A percentile compares a stretch with the other conserved stretches of the same genome.
Conservation (phyloP, 495 filamentous ascomycete genomes). For the Talaromyces thailandensis region DNA sequence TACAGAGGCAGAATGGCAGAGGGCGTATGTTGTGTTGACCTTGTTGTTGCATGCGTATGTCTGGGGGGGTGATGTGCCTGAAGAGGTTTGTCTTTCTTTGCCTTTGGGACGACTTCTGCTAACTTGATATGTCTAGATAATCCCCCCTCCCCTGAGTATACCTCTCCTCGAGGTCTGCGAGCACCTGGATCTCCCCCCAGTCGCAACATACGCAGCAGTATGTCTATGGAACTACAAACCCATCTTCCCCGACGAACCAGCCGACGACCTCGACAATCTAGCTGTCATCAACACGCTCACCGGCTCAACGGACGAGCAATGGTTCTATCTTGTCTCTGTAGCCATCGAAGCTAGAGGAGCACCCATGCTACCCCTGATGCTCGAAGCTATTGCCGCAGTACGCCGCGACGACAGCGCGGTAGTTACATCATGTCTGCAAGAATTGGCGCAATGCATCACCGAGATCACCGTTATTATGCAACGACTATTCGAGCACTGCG, state of each 20-base stretch:
- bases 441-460: slow-evolving; percentile 79
- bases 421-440: slow-evolving; percentile 65
- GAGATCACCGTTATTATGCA: slow-evolving; percentile 66
- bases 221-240: slow-evolving; percentile 96
- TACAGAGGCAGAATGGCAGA: slow-evolving; percentile 80
- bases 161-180: slow-evolving; percentile 72
- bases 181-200: slow-evolving; percentile 79
- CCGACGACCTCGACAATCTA: slow-evolving; percentile 77
- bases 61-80: slow-evolving; percentile 82
- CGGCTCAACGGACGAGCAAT: slow-evolving; percentile 92
- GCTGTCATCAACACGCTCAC: slow-evolving; percentile 83
- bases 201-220: slow-evolving; percentile 88
- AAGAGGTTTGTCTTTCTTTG: slow-evolving; percentile 44
- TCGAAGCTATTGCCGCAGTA: slow-evolving; percentile 77
- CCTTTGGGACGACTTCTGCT: background rate
- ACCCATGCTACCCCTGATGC: slow-evolving; percentile 80
- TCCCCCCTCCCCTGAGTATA: slow-evolving; percentile 76
- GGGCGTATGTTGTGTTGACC: slow-evolving; percentile 78
- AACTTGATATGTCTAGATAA: slow-evolving; percentile 44
- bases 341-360: slow-evolving; percentile 92
- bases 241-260: slow-evolving; percentile 68
- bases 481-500: slow-evolving; percentile 87
- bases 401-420: slow-evolving; percentile 56
- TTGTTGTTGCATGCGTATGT: slow-evolving; percentile 92
- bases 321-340: slow-evolving; percentile 94